phyloP scores from a whole-genome alignment of 2,329 filamentous ascomycete genomes.

The Diaporthe caulivora region DNA sequence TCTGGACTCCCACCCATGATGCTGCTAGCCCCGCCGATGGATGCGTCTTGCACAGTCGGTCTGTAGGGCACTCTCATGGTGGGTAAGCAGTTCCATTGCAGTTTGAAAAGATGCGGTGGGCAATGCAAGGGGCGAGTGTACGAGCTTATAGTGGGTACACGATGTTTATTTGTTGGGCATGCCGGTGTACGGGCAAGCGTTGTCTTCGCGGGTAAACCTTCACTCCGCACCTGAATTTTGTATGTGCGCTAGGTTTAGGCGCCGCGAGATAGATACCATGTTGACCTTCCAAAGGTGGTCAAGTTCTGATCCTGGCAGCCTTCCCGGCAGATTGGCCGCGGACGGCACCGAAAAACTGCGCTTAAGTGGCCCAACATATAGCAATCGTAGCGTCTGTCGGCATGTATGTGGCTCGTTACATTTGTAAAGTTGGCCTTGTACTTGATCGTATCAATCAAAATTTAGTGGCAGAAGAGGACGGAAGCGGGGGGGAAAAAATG shows the following conservation, averaged over 20 bases:
- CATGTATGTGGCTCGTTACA: too few relatives aligned
- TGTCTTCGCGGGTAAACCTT: slow-evolving; percentile 18
- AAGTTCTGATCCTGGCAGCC: slow-evolving; percentile 3
- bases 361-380: too few relatives aligned
- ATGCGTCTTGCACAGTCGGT: neutral
- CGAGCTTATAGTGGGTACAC: neutral
- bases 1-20: slow-evolving; percentile 27
- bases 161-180: neutral
- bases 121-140: too few relatives aligned
- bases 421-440: too few relatives aligned
- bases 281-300: slow-evolving; percentile 18
- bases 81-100: neutral
- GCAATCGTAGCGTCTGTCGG: too few relatives aligned
- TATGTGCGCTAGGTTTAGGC: neutral
- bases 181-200: neutral
- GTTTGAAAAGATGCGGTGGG: neutral
- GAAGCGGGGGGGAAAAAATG: neutral
- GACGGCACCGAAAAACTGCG: neutral
- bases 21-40: neutral
- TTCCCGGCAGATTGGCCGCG: slow-evolving; percentile 9
- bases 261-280: neutral
- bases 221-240: slow-evolving; percentile 1
- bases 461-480: too few relatives aligned
- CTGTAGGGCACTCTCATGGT: slow-evolving; percentile 2
- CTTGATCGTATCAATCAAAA: too few relatives aligned